Conservation (phyloP, 176 grass and related monocot genomes). For the Triticum urartu region DNA sequence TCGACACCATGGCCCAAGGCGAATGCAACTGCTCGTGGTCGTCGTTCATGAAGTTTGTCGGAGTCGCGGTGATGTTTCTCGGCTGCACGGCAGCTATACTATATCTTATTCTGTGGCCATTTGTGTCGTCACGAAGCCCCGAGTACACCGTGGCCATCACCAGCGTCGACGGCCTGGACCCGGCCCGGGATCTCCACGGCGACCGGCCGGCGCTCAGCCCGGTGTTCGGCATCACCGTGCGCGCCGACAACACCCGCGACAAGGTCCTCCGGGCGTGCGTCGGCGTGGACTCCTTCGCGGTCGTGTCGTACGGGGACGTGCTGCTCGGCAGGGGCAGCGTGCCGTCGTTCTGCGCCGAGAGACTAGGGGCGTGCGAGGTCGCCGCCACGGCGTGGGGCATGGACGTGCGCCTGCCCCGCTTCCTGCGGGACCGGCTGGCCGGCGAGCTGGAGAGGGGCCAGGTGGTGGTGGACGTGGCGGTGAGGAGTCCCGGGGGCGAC, state of each 20-base stretch:
- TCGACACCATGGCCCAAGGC: too few relatives aligned
- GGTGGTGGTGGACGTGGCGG: constrained; percentile 3
- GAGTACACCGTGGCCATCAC: not conserved
- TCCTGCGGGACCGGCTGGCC: constrained; percentile 15
- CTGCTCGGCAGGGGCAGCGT: constrained; percentile 25
- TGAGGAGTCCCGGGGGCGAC: not conserved
- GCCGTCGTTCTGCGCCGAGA: not conserved
- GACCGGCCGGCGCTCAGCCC: not conserved
- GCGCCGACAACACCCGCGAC: not conserved
- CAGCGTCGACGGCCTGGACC: constrained; percentile 10
- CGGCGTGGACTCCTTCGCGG: not conserved
- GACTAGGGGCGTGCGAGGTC: not conserved
- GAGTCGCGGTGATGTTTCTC: too few relatives aligned
- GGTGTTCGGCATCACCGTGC: constrained; percentile 25
- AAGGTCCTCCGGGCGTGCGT: not conserved
- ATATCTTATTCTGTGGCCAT: too few relatives aligned
- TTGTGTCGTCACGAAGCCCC: not conserved
- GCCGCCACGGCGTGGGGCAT: not conserved
- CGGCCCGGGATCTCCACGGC: not conserved
- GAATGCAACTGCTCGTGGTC: too few relatives aligned
- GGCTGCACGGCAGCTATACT: too few relatives aligned
- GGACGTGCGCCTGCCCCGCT: not conserved
- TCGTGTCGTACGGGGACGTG: constrained; percentile 4
- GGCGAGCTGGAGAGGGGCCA: constrained; percentile 6
- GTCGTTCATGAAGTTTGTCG: too few relatives aligned